phyloP scores from a whole-genome alignment of 2,329 filamentous ascomycete genomes.

The Scedosporium boydii region DNA sequence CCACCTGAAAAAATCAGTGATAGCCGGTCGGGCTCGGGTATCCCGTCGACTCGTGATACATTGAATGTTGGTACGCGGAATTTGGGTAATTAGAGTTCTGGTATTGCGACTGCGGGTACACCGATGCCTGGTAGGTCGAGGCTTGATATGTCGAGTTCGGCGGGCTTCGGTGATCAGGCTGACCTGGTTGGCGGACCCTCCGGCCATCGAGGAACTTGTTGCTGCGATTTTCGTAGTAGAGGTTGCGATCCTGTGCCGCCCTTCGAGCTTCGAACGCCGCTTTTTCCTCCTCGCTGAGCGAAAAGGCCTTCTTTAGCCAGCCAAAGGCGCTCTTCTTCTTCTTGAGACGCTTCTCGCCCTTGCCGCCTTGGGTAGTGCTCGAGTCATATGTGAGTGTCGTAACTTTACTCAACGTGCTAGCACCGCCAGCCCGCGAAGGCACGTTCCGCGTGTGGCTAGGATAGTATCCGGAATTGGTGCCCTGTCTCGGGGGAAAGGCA shows the following conservation, averaged over 20 bases:
- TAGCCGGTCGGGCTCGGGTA: neutral
- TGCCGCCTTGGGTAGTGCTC: conserved; percentile 16
- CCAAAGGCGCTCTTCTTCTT: conserved; percentile 61
- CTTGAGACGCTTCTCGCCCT: conserved; percentile 37
- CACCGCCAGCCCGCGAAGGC: conserved; percentile 41
- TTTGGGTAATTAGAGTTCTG: neutral
- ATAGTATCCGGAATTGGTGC: conserved; percentile 20
- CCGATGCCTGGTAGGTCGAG: neutral
- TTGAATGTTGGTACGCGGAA: neutral
- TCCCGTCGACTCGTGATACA: conserved; percentile 4
- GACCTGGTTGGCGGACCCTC: conserved; percentile 25
- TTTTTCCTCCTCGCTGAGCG: conserved; percentile 53
- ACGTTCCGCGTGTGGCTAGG: conserved; percentile 34
- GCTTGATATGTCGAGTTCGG: neutral
- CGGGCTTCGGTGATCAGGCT: neutral
- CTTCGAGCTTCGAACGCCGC: conserved; percentile 48
- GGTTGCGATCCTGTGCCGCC: conserved; percentile 31
- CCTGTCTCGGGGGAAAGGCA: conserved; percentile 10
- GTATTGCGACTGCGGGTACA: neutral
- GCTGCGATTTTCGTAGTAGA: conserved; percentile 40
- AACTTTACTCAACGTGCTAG: conserved; percentile 49
- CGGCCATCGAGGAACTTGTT: conserved; percentile 48
- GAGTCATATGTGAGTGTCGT: conserved; percentile 36
- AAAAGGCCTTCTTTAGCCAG: conserved; percentile 60
- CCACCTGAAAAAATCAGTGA: neutral